Evolutionary conservation across 768 basidiomycete genomes (phyloP), one percentile per base, ranked within the genome.

Genomic region (Antrodiella citrinella): DNA sequence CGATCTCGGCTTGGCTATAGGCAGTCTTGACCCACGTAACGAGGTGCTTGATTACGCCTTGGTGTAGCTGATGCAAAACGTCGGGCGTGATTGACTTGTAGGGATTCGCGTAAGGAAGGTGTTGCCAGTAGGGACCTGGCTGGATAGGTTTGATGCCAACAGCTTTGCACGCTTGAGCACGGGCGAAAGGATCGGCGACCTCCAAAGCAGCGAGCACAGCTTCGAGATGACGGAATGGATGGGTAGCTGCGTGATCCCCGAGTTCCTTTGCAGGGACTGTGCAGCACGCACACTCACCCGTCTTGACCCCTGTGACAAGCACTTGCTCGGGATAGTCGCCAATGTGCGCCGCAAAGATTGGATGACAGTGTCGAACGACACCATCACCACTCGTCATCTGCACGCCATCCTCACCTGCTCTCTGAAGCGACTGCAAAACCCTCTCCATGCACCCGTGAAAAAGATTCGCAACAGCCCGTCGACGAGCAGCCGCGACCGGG

Each of bases 31-130:
- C 62, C 73, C 74, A 76, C 3, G 53, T 62, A 0, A 66, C 57
- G 11, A 72, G 47, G 44, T 74, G 73, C 39, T 72, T 71, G 61
- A 75, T 71, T 2, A 74, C 52, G 0, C 74, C 75, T 53, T 76
- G 71, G 59, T 76, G 67, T 0, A 76, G 61, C 52, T 74, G 71
- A 51, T 78, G 74, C 19, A 75, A 66, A 15, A 74, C 35, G 59
- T 73, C 59, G 15, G 67, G 65, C 1, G 67, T 70, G 26, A 75
- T 53, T 21, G 51, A 63, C 0, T 43, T 4, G 54, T 69, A 72
- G 19, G 76, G 74, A 51, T 77, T 43, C 21, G 54, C 49, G 48
- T 60, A 64, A 0, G 71, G 72, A n/a, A 75, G 56, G 22, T 67
- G 51, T 1, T 46, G 39, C 73, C 73, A 75, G n/a, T n/a, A n/a